Base-by-base conservation (phyloP, 305 asterid species). In the Fraxinus nigra region DNA sequence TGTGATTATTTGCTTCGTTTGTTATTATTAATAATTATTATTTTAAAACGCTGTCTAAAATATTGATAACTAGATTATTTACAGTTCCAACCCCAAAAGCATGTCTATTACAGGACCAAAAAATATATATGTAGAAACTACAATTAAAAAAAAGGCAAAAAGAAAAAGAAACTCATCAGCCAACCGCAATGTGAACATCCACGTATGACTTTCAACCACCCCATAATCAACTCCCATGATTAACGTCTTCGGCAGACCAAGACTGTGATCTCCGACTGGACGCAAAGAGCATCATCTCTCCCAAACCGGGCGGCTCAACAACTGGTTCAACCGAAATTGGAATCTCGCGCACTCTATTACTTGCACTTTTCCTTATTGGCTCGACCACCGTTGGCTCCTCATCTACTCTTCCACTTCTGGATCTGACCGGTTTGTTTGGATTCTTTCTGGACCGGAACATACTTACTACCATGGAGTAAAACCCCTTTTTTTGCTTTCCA, bases 261-360 rank as follows among this genome's bases (percentile, higher is more conserved):
- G 88, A 84, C 8, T 76, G 89, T 24, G 97, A 87, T 69, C 92
- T 88, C 84, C 97, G 88, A 0, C 96, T 95, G 13, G 98, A 94
- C 4, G 84, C 84, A 74, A 90, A 90, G 90, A 90, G 90, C 76
- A 76, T 90, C 87, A 93, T 72, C 33, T 87, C 97, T 70, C 96
- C 98, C 87, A 94, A 84, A 78, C 89, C 86, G 56, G 93, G 91
- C 8, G 93, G 83, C 59, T 90, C 97, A 24, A 22, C 54, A 8
- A 22, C 85, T 28, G 90, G 87, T 74, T 88, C 93, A 28, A 34
- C 79, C 0, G 80, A 24, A 7, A 40, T 81, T 46, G 91, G 87
- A 40, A 77, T 59, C 18, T 85, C 90, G 0, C 84, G 84, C 59
- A 56, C 84, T 34, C 69, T 84, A 65, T 78, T 80, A 79, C 84